Evolutionary conservation across 1,284 basidiomycete species (phyloP), one percentile per base, ranked within the genome.

Genomic region (Limonomyces culmigenus): DNA sequence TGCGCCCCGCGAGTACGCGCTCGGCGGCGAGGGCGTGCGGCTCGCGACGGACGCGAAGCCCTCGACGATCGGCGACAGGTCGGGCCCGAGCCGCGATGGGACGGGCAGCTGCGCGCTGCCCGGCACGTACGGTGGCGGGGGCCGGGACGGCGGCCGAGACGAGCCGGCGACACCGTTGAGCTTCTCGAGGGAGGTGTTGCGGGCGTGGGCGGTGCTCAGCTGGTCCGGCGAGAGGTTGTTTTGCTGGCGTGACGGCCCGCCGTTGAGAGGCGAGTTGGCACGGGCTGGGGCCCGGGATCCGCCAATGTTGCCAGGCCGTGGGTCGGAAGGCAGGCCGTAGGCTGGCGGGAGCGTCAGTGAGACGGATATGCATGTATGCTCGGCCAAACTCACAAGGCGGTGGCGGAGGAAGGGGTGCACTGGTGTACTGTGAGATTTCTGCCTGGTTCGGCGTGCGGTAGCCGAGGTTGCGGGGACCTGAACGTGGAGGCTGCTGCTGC

Each of bases 61-160:
- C 49, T 84, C 79, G 18, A 70, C 62, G 37, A 84, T 80, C 1
- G 79, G 80, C 2, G 80, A 81, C 29, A 84, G 61, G 19, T 41
- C 42, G 57, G 64, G 34, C 8, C 54, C 50, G 14, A 50, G 50
- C 31, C 54, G 56, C 40, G 52, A 6, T n/a, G n/a, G 47, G 12
- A 14, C 23, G 36, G 19, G 18, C 29, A n/a, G 8, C 8, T 27
- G 23, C 8, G 23, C 23, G n/a, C 23, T 8, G n/a, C 23, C 23
- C 8, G n/a, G 23, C 23, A 8, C 8, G 8, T 27, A 8, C 23
- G 8, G 23, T 27, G n/a, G n/a, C 23, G 8, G 23, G 23, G 11
- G 30, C 30, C 10, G 10, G 8, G 30, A 15, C 30, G 30, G 15
- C 30, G 10, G 30, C 30, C 6, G 8, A 17, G 30, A n/a, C n/a